A percentile compares a stretch with the other conserved stretches of the same genome.
These are phyloP conservation scores for Physocladia obscura DNA, from an alignment of 192 early-diverging fungal species.

Conservation along the genomic window DNA sequence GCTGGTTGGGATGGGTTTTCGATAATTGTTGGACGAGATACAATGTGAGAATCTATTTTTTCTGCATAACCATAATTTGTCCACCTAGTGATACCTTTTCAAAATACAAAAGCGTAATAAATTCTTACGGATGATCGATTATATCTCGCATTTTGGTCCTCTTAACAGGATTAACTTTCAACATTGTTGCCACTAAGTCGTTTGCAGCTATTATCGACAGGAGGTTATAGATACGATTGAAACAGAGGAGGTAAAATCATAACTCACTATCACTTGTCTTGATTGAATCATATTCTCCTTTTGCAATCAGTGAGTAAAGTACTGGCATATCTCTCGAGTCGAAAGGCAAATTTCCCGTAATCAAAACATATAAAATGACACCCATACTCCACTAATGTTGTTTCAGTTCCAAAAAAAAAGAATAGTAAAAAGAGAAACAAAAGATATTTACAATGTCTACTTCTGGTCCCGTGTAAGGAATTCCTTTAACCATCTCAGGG, in stretches of 20 bases:
- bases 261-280: slow-evolving; percentile 24
- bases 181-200: slow-evolving; percentile 40
- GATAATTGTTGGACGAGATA: slow-evolving; percentile 16
- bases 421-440: not conserved
- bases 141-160: slow-evolving; percentile 30
- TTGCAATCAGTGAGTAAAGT: slow-evolving; percentile 62
- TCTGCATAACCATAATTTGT: slow-evolving; percentile 47
- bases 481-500: slow-evolving; percentile 68
- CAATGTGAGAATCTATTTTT: slow-evolving; percentile 6
- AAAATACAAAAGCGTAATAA: slow-evolving; percentile 43
- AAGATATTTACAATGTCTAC: slow-evolving; percentile 68
- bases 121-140: slow-evolving; percentile 24
- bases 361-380: slow-evolving; percentile 85
- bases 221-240: slow-evolving; percentile 63
- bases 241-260: slow-evolving; percentile 57
- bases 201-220: slow-evolving; percentile 32
- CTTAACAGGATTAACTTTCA: slow-evolving; percentile 29
- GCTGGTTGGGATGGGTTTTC: slow-evolving; percentile 7
- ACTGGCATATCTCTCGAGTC: slow-evolving; percentile 57
- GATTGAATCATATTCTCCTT: slow-evolving; percentile 55
- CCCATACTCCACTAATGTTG: slow-evolving; percentile 87
- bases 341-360: slow-evolving; percentile 71
- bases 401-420: not conserved
- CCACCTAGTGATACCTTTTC: slow-evolving; percentile 50
- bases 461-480: slow-evolving; percentile 89